Evolutionary conservation across 1,284 basidiomycete genomes (phyloP).

Genomic region (Moesziomyces sp.): DNA sequence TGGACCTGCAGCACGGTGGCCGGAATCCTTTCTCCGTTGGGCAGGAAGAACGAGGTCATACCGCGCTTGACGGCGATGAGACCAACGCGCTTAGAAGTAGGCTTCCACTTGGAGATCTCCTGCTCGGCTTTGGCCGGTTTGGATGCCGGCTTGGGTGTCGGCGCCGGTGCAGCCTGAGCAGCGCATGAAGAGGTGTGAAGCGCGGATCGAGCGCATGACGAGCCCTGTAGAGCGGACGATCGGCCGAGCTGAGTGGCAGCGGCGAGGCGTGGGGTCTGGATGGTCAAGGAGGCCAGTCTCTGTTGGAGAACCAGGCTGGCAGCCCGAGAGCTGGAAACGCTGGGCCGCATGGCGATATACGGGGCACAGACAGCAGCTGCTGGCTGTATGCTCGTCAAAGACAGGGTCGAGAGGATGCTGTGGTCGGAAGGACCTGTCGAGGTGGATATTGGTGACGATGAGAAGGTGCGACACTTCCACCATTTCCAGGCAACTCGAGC

Average conservation of each 20-base stretch:
- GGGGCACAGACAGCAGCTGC: background rate
- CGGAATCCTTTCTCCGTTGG: conserved; percentile 84
- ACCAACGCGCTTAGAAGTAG: conserved; percentile 83
- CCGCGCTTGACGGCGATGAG: conserved; percentile 94
- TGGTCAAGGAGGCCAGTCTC: conserved; percentile 20
- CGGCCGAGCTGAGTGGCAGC: conserved; percentile 10
- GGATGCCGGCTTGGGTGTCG: conserved; percentile 5
- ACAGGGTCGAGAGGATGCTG: background rate
- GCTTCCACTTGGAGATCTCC: conserved; percentile 75
- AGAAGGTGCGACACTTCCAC: background rate
- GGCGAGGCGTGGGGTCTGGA: conserved; percentile 20
- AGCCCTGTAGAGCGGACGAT: conserved; percentile 4
- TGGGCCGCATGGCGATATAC: conserved; percentile 19
- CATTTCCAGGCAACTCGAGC: background rate
- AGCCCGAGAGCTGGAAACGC: conserved; percentile 22
- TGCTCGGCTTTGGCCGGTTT: conserved; percentile 7
- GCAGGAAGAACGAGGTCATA: conserved; percentile 93
- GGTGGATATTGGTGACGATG: background rate
- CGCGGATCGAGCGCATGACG: conserved; percentile 7
- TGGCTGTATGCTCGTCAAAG: background rate
- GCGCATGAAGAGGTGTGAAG: conserved; percentile 29
- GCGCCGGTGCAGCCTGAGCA: conserved; percentile 24
- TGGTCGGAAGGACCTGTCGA: background rate
- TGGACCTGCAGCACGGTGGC: conserved; percentile 93
- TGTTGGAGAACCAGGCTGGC: conserved; percentile 41